Conservation (phyloP, 768 basidiomycete genomes). For the Cystofilobasidium capitatum region DNA sequence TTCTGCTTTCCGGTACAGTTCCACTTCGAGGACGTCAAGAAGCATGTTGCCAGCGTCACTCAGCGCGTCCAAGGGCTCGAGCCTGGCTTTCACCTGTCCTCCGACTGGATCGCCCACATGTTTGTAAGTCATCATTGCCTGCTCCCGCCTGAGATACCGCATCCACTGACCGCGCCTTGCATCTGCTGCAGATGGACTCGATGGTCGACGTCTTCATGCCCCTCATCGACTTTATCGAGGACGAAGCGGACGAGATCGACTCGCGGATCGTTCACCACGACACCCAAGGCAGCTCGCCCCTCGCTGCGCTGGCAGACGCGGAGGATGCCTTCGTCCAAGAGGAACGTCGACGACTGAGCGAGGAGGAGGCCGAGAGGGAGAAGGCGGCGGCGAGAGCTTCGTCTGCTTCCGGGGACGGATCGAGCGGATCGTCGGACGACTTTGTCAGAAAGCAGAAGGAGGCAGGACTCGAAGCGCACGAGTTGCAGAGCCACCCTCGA, state of each 20-base stretch:
- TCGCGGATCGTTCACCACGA: conserved; percentile 48
- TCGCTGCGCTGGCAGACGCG: neutral
- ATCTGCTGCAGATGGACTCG: conserved; percentile 53
- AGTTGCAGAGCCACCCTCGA: neutral
- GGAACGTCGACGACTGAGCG: neutral
- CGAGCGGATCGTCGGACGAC: neutral
- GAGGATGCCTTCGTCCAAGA: neutral
- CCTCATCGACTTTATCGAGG: conserved; percentile 66
- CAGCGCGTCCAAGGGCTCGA: conserved; percentile 59
- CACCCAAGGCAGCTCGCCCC: conserved; percentile 5
- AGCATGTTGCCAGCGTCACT: conserved; percentile 67
- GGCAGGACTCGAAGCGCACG: conserved; percentile 4
- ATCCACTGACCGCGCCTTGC: neutral
- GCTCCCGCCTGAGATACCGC: neutral
- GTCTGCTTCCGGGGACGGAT: neutral
- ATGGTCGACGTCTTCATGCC: conserved; percentile 91
- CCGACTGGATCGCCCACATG: conserved; percentile 89
- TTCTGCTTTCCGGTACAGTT: conserved; percentile 48
- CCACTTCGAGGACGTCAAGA: conserved; percentile 81
- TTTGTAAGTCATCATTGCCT: neutral
- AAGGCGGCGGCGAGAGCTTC: conserved; percentile 7
- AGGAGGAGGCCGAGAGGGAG: conserved; percentile 12
- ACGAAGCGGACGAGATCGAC: conserved; percentile 70
- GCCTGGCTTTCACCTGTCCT: conserved; percentile 56
- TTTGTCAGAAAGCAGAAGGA: neutral